Evolutionary conservation across 306 rosid genomes (phyloP).

Genomic region (Albizia julibrissin): DNA sequence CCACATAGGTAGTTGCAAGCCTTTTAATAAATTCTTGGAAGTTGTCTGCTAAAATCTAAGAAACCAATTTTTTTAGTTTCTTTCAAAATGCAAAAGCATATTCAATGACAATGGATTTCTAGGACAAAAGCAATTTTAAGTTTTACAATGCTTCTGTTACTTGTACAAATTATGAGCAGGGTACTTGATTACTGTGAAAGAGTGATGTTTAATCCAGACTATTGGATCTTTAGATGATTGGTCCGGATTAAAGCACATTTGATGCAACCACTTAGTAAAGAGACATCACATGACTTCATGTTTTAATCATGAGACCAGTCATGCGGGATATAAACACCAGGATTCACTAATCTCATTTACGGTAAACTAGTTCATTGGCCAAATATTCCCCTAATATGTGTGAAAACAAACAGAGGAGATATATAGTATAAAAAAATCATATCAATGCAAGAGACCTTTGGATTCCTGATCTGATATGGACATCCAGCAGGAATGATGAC

Average conservation of each 20-base stretch:
- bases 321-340: not conserved
- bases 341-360: not conserved
- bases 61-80: not conserved
- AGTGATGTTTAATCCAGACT: not conserved
- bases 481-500: conserved; percentile 98
- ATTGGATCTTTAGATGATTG: not conserved
- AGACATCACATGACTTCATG: not conserved
- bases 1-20: not conserved
- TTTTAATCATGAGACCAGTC: not conserved
- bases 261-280: not conserved
- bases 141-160: conserved; percentile 5
- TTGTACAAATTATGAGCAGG: not conserved
- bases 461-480: conserved; percentile 88
- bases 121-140: not conserved
- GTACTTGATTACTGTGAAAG: not conserved
- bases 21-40: not conserved
- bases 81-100: not conserved
- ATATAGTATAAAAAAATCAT: conserved; percentile 8
- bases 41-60: not conserved
- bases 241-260: not conserved
- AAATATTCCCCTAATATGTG: not conserved
- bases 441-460: conserved; percentile 61
- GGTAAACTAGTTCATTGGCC: not conserved
- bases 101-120: conserved; percentile 12
- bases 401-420: not conserved